phyloP scores from a whole-genome alignment of 2,329 filamentous ascomycete species.

The Trichoderma atroviride region DNA sequence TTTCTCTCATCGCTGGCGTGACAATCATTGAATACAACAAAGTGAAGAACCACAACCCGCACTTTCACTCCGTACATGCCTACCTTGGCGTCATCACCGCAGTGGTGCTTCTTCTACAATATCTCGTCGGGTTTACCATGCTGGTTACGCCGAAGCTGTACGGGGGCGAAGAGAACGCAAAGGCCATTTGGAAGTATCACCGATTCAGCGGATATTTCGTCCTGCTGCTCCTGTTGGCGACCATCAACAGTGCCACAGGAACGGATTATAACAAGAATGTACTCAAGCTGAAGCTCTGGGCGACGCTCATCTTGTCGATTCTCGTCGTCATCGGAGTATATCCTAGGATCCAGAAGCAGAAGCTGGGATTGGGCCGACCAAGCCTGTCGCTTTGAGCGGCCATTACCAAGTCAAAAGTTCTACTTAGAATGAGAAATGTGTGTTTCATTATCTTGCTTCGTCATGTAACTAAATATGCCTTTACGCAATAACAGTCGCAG shows the following conservation, averaged over 20 bases:
- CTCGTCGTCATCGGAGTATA: slow-evolving; percentile 72
- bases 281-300: slow-evolving; percentile 76
- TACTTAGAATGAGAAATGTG: not conserved
- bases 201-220: slow-evolving; percentile 75
- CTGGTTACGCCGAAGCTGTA: slow-evolving; percentile 76
- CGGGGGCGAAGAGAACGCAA: slow-evolving; percentile 77
- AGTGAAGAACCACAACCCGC: slow-evolving; percentile 62
- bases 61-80: slow-evolving; percentile 81
- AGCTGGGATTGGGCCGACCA: slow-evolving; percentile 61
- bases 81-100: slow-evolving; percentile 80
- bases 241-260: slow-evolving; percentile 72
- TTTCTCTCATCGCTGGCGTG: slow-evolving; percentile 65
- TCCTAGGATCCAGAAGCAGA: slow-evolving; percentile 78
- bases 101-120: slow-evolving; percentile 70
- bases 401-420: not conserved
- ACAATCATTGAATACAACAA: slow-evolving; percentile 85
- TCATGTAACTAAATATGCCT: not conserved
- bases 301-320: slow-evolving; percentile 65
- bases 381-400: slow-evolving; percentile 22
- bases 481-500: not conserved
- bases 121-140: slow-evolving; percentile 78
- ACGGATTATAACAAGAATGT: slow-evolving; percentile 73
- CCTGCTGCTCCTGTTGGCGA: slow-evolving; percentile 70
- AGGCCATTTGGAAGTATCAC: slow-evolving; percentile 88
- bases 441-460: not conserved